Evolutionary conservation across 208 protist species (phyloP), one percentile per base, ranked within the genome.

Genomic region (Leishmania major): DNA sequence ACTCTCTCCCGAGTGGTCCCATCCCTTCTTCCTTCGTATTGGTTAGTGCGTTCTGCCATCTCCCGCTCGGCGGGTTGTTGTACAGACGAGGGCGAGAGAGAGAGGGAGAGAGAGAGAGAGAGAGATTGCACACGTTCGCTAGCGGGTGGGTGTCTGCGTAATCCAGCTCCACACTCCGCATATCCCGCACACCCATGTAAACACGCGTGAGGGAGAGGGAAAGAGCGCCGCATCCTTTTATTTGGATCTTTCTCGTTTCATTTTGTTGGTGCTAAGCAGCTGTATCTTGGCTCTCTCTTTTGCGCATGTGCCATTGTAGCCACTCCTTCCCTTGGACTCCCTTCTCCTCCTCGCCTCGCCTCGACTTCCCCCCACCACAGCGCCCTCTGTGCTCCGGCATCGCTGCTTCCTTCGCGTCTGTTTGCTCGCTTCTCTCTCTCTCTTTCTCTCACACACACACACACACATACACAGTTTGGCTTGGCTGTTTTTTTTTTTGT

Each of bases 231-330:
- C 70, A 17, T 53, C 45, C 76, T 49, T 80, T 53, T 15, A 13
- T 59, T 83, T 77, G 28, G 1, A 15, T 75, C 35, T 80, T 62
- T 74, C 73, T 69, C 74, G 62, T 66, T 79, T 47, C 55, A 43
- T 82, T 51, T 13, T 74, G 5, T 53, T 37, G 70, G 7, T 37
- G 45, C 40, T 17, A 25, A 51, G 70, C 37, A 74, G 70, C 45
- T 28, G 70, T 53, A 10, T 74, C n/a, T 35, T 28, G 4, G 28
- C 10, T 7, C 62, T 22, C 31, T 31, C 31, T 22, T 22, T 22
- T 40, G 31, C 25, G 31, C 62, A 40, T 31, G 31, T 19, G 31
- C 31, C 62, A 69, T 17, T 35, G 31, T 25, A 69, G 31, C 62
- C 31, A 13, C n/a, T 25, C 59, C 28, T 64, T 31, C 55, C 25